These are phyloP conservation scores for Hericium erinaceus DNA, from an alignment of 768 basidiomycete genomes.

Conservation along the genomic window DNA sequence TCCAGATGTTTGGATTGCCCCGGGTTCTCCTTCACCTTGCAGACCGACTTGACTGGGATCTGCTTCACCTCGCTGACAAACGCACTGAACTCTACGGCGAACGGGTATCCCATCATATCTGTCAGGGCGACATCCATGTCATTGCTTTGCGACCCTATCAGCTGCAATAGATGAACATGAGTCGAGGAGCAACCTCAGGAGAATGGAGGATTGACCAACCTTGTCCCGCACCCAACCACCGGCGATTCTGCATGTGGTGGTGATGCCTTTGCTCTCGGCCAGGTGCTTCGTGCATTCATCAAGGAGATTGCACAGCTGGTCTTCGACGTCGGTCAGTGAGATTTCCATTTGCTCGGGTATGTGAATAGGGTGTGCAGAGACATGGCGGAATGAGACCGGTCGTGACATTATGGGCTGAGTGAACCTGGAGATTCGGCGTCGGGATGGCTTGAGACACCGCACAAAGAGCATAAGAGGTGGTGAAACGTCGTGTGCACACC, in stretches of 20 bases:
- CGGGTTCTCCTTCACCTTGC: slow-evolving; percentile 87
- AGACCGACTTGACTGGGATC: slow-evolving; percentile 48
- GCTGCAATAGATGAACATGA: slow-evolving; percentile 30
- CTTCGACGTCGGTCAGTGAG: slow-evolving; percentile 58
- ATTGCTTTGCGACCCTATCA: slow-evolving; percentile 72
- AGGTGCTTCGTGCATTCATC: slow-evolving; percentile 64
- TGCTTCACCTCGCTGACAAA: slow-evolving; percentile 47
- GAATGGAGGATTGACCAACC: slow-evolving; percentile 35
- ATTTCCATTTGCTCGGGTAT: slow-evolving; percentile 30
- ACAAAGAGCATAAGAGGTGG: background rate
- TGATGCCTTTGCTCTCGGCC: slow-evolving; percentile 39
- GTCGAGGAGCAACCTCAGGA: background rate
- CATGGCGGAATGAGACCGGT: slow-evolving; percentile 1
- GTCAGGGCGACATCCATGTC: slow-evolving; percentile 92
- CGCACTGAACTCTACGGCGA: slow-evolving; percentile 69
- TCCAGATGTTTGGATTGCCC: slow-evolving; percentile 98
- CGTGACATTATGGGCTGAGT: slow-evolving; percentile 18
- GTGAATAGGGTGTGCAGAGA: slow-evolving; percentile 18
- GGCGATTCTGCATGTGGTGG: slow-evolving; percentile 77
- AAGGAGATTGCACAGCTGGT: slow-evolving; percentile 63
- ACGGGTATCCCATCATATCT: slow-evolving; percentile 83
- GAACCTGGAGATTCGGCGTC: background rate
- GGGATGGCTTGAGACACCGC: background rate
- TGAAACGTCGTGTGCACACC: background rate
- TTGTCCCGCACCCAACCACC: slow-evolving; percentile 99